Percentiles rank a stretch among this genome's conserved stretches.
phyloP scores from a whole-genome alignment of 805 yeast genomes.

The Hagleromyces aurorensis region DNA sequence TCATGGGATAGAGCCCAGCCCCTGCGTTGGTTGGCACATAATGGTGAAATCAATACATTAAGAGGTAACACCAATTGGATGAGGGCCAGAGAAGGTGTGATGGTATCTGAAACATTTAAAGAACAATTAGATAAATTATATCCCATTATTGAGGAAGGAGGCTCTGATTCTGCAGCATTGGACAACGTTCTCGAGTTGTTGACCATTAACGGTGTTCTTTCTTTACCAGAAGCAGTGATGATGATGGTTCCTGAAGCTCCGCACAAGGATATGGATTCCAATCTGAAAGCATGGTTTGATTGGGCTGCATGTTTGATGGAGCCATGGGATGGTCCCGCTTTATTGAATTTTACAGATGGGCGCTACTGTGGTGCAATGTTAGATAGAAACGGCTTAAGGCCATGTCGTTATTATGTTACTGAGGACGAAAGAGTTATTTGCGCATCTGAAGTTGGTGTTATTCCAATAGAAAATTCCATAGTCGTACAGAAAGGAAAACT shows the following conservation, averaged over 20 bases:
- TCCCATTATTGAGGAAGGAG: slow-evolving; percentile 97
- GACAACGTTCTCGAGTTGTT: slow-evolving; percentile 91
- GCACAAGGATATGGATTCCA: slow-evolving; percentile 94
- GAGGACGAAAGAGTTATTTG: slow-evolving; percentile 93
- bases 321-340: slow-evolving; percentile 99
- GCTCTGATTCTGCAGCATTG: slow-evolving; percentile 96
- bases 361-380: slow-evolving; percentile 97
- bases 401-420: slow-evolving; percentile 94
- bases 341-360: slow-evolving; percentile 94
- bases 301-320: slow-evolving; percentile 99
- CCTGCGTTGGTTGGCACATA: slow-evolving; percentile 93
- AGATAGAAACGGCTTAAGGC: slow-evolving; percentile 95
- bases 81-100: slow-evolving; percentile 97
- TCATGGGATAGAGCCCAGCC: slow-evolving; percentile 99
- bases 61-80: slow-evolving; percentile 99
- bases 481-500: slow-evolving; percentile 87
- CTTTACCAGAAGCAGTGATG: slow-evolving; percentile 97
- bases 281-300: slow-evolving; percentile 90
- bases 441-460: slow-evolving; percentile 97
- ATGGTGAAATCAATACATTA: slow-evolving; percentile 95
- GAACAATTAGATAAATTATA: slow-evolving; percentile 85
- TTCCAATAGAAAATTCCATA: slow-evolving; percentile 75
- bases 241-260: slow-evolving; percentile 96
- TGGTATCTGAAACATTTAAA: slow-evolving; percentile 80
- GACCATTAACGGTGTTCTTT: slow-evolving; percentile 83